These are phyloP conservation scores for Russula sp. DNA, from an alignment of 768 basidiomycete genomes.

Conservation along the genomic window DNA sequence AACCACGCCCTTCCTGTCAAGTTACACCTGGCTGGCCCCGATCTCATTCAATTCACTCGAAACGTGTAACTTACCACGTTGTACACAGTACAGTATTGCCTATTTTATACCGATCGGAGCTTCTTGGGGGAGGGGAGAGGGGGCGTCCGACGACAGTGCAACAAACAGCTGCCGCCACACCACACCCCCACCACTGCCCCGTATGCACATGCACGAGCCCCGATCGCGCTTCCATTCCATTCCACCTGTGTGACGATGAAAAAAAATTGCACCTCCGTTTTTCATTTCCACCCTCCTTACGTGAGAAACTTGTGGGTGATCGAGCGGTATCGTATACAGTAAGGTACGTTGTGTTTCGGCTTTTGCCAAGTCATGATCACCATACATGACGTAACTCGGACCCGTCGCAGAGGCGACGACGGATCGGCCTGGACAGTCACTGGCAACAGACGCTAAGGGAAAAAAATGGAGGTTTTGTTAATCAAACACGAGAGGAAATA, in stretches of 20 bases:
- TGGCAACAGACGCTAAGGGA: too few species aligned
- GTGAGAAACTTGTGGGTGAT: background rate
- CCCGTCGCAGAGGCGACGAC: too few species aligned
- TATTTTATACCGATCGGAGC: conserved; percentile 15
- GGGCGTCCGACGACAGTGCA: background rate
- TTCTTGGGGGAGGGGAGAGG: background rate
- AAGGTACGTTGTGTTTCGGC: too few species aligned
- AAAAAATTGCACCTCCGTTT: background rate
- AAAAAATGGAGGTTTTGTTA: too few species aligned
- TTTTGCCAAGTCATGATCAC: background rate
- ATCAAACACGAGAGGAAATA: too few species aligned
- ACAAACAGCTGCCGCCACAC: background rate
- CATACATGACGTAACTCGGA: too few species aligned
- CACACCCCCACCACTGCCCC: background rate
- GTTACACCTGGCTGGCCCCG: background rate
- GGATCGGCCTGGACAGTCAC: too few species aligned
- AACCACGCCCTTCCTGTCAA: too few species aligned
- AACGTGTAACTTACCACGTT: background rate
- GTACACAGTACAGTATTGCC: background rate
- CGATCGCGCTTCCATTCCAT: conserved; percentile 16
- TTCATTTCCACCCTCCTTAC: background rate
- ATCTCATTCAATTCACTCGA: background rate
- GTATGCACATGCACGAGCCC: background rate
- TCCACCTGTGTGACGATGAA: background rate
- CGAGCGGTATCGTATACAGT: too few species aligned